Evolutionary conservation across 768 basidiomycete genomes (phyloP).

Genomic region (Vishniacozyma victoriae): DNA sequence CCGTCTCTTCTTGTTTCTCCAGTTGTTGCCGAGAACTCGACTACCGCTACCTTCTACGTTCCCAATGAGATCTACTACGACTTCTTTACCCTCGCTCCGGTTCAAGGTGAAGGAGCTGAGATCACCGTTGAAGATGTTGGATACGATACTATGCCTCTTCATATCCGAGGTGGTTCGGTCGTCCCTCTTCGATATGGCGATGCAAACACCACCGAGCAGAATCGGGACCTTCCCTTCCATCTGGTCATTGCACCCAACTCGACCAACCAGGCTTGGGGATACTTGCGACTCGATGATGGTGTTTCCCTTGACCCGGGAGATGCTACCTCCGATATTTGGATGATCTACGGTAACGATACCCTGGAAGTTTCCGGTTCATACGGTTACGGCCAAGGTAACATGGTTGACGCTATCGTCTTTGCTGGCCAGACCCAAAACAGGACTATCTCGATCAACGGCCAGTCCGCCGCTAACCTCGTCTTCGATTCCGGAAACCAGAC

Average conservation of each 20-base stretch:
- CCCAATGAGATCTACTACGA: conserved; percentile 3
- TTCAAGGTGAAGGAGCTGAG: background rate
- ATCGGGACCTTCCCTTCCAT: background rate
- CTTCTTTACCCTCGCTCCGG: conserved; percentile 1
- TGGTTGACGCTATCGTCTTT: conserved; percentile 1
- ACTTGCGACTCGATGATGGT: conserved; percentile 2
- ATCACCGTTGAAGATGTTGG: conserved; percentile 1
- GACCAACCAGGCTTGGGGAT: background rate
- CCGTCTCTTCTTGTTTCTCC: conserved; percentile 1
- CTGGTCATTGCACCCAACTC: conserved; percentile 1
- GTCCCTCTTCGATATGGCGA: background rate
- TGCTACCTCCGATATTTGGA: background rate
- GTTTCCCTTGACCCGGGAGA: conserved; percentile 1
- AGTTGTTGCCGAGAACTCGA: background rate
- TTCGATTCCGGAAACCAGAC: conserved; percentile 1
- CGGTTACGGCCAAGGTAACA: conserved; percentile 1
- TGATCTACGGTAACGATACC: background rate
- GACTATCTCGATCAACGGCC: background rate
- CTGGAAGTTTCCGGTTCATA: background rate
- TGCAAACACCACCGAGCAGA: background rate
- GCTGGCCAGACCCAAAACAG: background rate
- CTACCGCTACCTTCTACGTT: background rate
- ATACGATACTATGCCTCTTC: conserved; percentile 3
- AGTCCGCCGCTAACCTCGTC: background rate
- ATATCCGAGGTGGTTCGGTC: conserved; percentile 1